phyloP scores from a whole-genome alignment of 2,329 filamentous ascomycete genomes.

The Ploettnerulaceae sp. region DNA sequence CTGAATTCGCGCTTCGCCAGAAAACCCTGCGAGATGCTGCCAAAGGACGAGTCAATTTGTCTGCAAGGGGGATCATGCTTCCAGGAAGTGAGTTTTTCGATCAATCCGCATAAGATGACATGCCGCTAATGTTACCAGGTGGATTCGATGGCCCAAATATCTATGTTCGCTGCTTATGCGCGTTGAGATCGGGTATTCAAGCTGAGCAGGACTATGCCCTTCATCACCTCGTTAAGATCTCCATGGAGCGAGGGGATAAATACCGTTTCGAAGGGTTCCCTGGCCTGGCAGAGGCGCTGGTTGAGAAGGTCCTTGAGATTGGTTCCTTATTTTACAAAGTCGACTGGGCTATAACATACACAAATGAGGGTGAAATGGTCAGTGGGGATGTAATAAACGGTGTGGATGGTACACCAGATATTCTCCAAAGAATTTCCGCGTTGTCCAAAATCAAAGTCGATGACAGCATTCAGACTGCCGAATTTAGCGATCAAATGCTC shows the following conservation, averaged over 20 bases:
- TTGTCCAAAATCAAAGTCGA: conserved; percentile 59
- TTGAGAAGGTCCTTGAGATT: conserved; percentile 78
- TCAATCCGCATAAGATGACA: not conserved
- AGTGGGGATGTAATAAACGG: conserved; percentile 57
- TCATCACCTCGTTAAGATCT: conserved; percentile 92
- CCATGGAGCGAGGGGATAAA: conserved; percentile 89
- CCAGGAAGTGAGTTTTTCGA: conserved; percentile 52
- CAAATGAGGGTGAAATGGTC: conserved; percentile 48
- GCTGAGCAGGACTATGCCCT: conserved; percentile 89
- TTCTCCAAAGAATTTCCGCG: conserved; percentile 65
- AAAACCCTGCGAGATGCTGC: conserved; percentile 39
- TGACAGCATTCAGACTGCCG: conserved; percentile 64
- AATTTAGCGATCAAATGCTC: conserved; percentile 65
- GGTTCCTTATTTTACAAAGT: conserved; percentile 76
- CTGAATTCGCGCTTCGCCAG: conserved; percentile 58
- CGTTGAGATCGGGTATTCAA: conserved; percentile 72
- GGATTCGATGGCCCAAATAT: conserved; percentile 79
- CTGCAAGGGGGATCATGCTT: conserved; percentile 48
- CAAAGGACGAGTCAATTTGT: conserved; percentile 40
- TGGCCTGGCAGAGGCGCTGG: conserved; percentile 78
- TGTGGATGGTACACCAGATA: conserved; percentile 61
- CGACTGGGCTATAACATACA: conserved; percentile 74
- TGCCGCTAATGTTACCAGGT: conserved; percentile 30
- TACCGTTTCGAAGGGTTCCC: conserved; percentile 93
- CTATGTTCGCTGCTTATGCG: conserved; percentile 81